Percentiles rank a stretch among this genome's conserved stretches.
Evolutionary conservation across 177 flowering plant species (phyloP).

Genomic region (Vitis hybrid): DNA sequence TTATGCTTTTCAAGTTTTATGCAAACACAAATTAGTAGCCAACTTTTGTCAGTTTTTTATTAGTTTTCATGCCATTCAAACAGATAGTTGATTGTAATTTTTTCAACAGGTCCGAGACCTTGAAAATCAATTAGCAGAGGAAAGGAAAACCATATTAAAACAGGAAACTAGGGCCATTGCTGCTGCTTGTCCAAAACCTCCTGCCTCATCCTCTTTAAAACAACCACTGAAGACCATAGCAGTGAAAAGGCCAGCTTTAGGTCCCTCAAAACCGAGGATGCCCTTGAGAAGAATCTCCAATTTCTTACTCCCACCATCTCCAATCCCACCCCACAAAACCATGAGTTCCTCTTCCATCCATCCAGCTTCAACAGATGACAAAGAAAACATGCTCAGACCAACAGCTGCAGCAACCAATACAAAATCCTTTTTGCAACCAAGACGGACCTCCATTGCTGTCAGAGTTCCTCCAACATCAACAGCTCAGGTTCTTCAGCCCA

Average conservation of each 20-base stretch:
- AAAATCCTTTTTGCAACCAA: conserved; percentile 35
- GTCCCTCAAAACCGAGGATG: conserved; percentile 53
- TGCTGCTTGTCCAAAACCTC: conserved; percentile 41
- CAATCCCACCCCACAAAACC: conserved; percentile 21
- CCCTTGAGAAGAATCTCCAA: conserved; percentile 73
- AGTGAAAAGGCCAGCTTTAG: conserved; percentile 70
- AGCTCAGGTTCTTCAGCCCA: conserved; percentile 42
- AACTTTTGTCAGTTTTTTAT: too few relatives aligned
- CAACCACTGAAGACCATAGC: conserved; percentile 30
- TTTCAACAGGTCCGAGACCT: conserved; percentile 66
- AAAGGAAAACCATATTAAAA: conserved; percentile 70
- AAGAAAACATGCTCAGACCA: conserved; percentile 44
- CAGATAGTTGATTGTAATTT: neutral
- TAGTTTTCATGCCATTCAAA: neutral
- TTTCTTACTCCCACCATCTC: conserved; percentile 50
- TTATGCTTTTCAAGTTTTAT: neutral
- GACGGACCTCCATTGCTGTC: conserved; percentile 60
- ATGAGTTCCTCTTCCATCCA: conserved; percentile 7
- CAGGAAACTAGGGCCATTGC: conserved; percentile 65
- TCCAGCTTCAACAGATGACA: conserved; percentile 26
- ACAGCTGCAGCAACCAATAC: conserved; percentile 13
- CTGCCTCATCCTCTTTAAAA: conserved; percentile 19
- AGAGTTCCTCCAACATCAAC: conserved; percentile 32
- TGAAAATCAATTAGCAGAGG: conserved; percentile 79
- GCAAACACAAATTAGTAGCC: too few relatives aligned